A percentile compares a stretch with the other conserved stretches of the same genome.
phyloP scores from a whole-genome alignment of 2,329 filamentous ascomycete genomes.

The Sporothrix globosa region DNA sequence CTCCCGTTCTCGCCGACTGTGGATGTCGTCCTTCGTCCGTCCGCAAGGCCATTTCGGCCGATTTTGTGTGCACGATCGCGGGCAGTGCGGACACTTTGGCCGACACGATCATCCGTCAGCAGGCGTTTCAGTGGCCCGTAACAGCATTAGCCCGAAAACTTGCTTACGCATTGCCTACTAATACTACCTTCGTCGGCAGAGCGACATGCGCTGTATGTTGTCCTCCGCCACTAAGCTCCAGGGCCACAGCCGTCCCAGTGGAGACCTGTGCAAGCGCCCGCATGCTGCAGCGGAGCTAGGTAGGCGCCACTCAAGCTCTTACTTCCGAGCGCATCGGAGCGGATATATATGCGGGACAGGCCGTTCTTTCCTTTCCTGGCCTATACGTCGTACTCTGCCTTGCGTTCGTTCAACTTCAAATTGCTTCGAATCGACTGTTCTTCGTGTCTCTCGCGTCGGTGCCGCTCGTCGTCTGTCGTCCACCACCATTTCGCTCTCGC shows the following conservation, averaged over 20 bases:
- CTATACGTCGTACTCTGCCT: no score
- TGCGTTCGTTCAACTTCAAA: no score
- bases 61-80: background rate
- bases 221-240: background rate
- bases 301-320: background rate
- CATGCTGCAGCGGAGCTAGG: background rate
- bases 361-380: background rate
- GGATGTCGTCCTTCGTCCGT: conserved; percentile 19
- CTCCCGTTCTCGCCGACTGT: background rate
- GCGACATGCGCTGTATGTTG: no score
- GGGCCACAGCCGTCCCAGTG: background rate
- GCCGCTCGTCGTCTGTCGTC: background rate
- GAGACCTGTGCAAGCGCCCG: conserved; percentile 7
- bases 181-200: no score
- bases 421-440: no score
- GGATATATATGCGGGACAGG: conserved; percentile 16
- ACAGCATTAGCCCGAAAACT: background rate
- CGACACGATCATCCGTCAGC: conserved; percentile 4
- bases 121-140: no score
- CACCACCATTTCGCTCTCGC: background rate
- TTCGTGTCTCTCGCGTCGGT: background rate
- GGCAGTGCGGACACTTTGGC: no score
- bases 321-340: background rate
- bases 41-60: conserved; percentile 3
- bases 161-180: conserved; percentile 10